These are phyloP conservation scores for Corymbia maculata DNA, from an alignment of 345 rosid genomes.

Conservation along the genomic window DNA sequence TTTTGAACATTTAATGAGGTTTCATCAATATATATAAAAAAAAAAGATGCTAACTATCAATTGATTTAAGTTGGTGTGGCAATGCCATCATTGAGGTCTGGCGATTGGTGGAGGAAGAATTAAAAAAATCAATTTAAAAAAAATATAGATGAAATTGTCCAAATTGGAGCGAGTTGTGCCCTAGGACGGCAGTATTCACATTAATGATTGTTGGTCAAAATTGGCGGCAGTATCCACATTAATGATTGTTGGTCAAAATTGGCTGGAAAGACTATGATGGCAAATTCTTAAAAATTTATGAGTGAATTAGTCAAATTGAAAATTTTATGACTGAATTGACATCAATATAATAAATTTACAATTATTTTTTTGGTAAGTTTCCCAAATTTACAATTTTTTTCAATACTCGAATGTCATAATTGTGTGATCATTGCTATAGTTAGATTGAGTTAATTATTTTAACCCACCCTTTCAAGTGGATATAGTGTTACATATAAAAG, in stretches of 20 bases:
- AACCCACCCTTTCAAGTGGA: not conserved
- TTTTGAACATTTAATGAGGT: not conserved
- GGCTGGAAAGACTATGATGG: fast-evolving
- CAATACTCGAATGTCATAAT: not conserved
- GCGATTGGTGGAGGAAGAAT: not conserved
- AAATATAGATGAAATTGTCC: not conserved
- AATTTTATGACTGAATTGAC: fast-evolving
- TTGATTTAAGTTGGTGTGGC: not conserved
- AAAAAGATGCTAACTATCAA: not conserved
- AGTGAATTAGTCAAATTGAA: not conserved
- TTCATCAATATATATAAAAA: not conserved
- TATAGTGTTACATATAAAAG: not conserved
- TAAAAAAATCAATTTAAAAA: not conserved
- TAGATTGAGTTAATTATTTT: not conserved
- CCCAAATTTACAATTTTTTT: not conserved
- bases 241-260: not conserved
- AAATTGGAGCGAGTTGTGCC: fast-evolving
- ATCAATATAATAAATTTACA: fast-evolving
- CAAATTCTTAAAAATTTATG: fast-evolving
- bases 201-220: not conserved
- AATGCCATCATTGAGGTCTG: fast-evolving
- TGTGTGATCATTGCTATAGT: not conserved
- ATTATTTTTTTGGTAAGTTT: not conserved
- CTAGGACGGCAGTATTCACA: fast-evolving
- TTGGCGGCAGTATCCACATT: fast-evolving